These are phyloP conservation scores for Echites panduratus DNA, from an alignment of 257 asterid genomes.

Conservation along the genomic window DNA sequence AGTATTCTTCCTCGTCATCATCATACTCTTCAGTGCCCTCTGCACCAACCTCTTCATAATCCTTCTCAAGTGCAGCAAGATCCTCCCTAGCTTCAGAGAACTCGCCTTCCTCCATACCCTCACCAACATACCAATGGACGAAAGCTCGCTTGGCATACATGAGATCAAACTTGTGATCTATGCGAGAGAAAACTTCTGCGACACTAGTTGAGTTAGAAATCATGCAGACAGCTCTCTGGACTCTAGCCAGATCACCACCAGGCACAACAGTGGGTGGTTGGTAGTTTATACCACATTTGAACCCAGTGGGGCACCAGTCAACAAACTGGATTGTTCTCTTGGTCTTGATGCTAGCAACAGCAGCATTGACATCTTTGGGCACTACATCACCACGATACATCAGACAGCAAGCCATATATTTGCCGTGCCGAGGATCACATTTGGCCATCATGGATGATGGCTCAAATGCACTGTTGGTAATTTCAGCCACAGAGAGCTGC, in stretches of 20 bases:
- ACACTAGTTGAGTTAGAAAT: conserved; percentile 42
- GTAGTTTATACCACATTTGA: conserved; percentile 41
- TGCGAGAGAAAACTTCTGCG: conserved; percentile 40
- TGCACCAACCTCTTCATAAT: conserved; percentile 44
- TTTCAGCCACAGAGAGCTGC: conserved; percentile 36
- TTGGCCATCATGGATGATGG: conserved; percentile 47
- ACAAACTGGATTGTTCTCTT: conserved; percentile 39
- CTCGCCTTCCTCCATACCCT: conserved; percentile 46
- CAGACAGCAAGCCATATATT: conserved; percentile 43
- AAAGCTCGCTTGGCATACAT: conserved; percentile 38
- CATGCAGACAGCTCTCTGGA: conserved; percentile 40
- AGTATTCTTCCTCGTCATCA: conserved; percentile 29
- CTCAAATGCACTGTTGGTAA: conserved; percentile 41
- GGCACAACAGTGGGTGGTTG: conserved; percentile 41
- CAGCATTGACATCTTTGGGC: conserved; percentile 39
- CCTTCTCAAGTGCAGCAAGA: conserved; percentile 40
- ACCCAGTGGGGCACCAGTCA: conserved; percentile 42
- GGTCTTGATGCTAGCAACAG: conserved; percentile 35
- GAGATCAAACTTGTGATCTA: conserved; percentile 36
- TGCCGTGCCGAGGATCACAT: conserved; percentile 41
- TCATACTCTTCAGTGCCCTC: conserved; percentile 31
- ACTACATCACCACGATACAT: conserved; percentile 42
- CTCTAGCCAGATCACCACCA: conserved; percentile 39
- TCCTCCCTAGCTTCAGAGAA: conserved; percentile 41
- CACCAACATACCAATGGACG: conserved; percentile 44